These are phyloP conservation scores for Arthrobotrys megalospora DNA, from an alignment of 2,329 filamentous ascomycete species.

Conservation along the genomic window DNA sequence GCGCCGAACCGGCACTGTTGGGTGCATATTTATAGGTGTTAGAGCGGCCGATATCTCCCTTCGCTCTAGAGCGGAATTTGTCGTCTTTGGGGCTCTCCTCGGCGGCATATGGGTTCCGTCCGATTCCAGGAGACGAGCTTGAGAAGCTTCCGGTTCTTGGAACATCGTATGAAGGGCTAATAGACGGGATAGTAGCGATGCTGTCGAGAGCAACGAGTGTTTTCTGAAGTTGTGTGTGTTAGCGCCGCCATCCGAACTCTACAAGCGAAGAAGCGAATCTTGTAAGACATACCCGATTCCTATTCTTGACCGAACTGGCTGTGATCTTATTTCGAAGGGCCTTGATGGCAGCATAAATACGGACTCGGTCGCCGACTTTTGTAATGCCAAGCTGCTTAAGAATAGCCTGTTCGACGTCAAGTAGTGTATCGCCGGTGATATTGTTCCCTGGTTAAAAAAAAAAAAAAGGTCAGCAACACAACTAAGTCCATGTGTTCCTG, in stretches of 20 bases:
- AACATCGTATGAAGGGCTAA: constrained; percentile 51
- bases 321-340: constrained; percentile 83
- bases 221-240: constrained; percentile 38
- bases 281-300: constrained; percentile 80
- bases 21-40: constrained; percentile 47
- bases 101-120: constrained; percentile 40
- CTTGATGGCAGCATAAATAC: constrained; percentile 88
- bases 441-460: constrained; percentile 77
- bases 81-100: constrained; percentile 60
- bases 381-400: constrained; percentile 98
- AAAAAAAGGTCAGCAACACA: constrained; percentile 62
- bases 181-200: constrained; percentile 53
- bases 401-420: constrained; percentile 97
- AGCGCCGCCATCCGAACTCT: constrained; percentile 29
- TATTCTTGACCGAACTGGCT: constrained; percentile 80
- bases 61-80: constrained; percentile 51
- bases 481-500: neutral
- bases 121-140: constrained; percentile 43
- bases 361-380: constrained; percentile 95
- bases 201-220: constrained; percentile 56
- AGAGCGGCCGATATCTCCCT: constrained; percentile 19
- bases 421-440: constrained; percentile 95
- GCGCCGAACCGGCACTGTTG: constrained; percentile 20
- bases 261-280: constrained; percentile 2
- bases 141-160: constrained; percentile 53